Conservation (phyloP, 495 filamentous ascomycete species). For the Aspergillus mulundensis region DNA sequence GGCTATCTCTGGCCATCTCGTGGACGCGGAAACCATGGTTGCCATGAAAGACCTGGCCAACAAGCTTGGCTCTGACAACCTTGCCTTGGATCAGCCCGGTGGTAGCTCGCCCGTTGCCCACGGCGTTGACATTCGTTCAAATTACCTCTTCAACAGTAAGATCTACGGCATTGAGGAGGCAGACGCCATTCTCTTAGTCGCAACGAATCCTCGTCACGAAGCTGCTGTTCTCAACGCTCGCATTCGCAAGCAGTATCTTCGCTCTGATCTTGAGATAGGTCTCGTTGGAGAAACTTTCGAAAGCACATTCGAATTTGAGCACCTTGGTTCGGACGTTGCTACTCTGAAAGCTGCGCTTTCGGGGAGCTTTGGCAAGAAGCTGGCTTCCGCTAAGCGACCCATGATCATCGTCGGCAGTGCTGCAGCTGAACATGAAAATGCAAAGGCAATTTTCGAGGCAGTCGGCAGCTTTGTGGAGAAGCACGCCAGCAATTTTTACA, state of each 20-base stretch:
- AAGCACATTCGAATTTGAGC: slow-evolving; percentile 88
- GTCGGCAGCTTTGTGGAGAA: slow-evolving; percentile 89
- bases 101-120: slow-evolving; percentile 83
- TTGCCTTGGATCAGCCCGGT: slow-evolving; percentile 83
- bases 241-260: slow-evolving; percentile 95
- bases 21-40: slow-evolving; percentile 87
- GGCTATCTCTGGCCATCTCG: slow-evolving; percentile 83
- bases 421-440: slow-evolving; percentile 81
- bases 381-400: slow-evolving; percentile 78
- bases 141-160: slow-evolving; percentile 94
- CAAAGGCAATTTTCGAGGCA: slow-evolving; percentile 87
- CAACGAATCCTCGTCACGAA: slow-evolving; percentile 91
- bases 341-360: slow-evolving; percentile 78
- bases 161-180: slow-evolving; percentile 91
- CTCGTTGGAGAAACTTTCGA: slow-evolving; percentile 89
- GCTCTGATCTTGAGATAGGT: slow-evolving; percentile 89
- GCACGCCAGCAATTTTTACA: slow-evolving; percentile 80
- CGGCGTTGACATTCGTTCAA: slow-evolving; percentile 88
- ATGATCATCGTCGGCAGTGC: slow-evolving; percentile 95
- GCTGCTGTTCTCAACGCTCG: slow-evolving; percentile 92
- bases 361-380: slow-evolving; percentile 88
- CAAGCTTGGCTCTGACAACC: slow-evolving; percentile 91
- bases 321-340: slow-evolving; percentile 72
- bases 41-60: slow-evolving; percentile 96
- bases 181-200: slow-evolving; percentile 85